phyloP scores from a whole-genome alignment of 306 rosid species.

The Acacia melanoxylon region DNA sequence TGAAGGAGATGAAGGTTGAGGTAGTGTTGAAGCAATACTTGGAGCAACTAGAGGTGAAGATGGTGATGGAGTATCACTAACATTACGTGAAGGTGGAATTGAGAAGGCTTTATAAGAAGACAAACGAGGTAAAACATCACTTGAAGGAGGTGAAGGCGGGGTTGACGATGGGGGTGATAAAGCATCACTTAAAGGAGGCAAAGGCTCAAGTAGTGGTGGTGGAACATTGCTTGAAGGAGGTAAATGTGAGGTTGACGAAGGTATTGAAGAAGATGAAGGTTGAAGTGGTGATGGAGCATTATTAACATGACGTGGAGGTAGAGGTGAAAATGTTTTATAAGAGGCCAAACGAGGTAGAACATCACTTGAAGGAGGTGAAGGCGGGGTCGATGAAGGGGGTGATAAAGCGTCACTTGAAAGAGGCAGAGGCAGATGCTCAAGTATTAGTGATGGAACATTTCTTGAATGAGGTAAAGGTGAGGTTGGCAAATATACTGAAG shows the following conservation, averaged over 20 bases:
- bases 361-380: background rate
- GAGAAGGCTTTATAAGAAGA: background rate
- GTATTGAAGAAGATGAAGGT: constrained; percentile 26
- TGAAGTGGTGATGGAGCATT: constrained; percentile 23
- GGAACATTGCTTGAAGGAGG: background rate
- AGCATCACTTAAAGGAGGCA: background rate
- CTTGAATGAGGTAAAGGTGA: background rate
- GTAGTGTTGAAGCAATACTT: background rate
- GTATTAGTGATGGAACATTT: background rate
- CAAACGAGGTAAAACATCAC: background rate
- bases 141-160: background rate
- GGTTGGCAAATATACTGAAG: background rate
- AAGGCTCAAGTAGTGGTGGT: background rate
- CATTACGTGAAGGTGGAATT: background rate
- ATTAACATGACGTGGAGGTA: constrained; percentile 16
- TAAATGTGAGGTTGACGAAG: background rate
- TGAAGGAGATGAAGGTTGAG: constrained; percentile 25
- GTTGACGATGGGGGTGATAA: constrained; percentile 29
- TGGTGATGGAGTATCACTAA: background rate
- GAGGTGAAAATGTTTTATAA: constrained; percentile 9
- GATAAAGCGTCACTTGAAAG: background rate
- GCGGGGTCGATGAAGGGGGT: background rate
- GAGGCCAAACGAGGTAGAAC: background rate
- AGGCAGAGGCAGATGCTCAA: no score
- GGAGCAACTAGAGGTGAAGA: constrained; percentile 29